Conservation (phyloP, 2,329 filamentous ascomycete genomes). For the Paraconiothyrium brasiliense region DNA sequence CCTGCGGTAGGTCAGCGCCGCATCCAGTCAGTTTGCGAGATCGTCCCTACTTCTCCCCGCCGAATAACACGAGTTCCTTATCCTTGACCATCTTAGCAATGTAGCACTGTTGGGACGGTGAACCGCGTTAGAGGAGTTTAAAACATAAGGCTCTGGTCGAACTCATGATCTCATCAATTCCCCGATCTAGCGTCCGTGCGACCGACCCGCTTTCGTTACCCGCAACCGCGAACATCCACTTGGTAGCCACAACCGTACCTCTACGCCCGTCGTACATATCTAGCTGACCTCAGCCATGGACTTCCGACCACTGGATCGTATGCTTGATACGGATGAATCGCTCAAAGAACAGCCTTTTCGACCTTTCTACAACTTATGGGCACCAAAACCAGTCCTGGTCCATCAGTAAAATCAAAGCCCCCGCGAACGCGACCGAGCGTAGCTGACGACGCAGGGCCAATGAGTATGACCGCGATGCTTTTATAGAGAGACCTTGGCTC, state of each 20-base stretch:
- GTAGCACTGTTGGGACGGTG: not conserved
- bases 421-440: not conserved
- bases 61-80: conserved; percentile 38
- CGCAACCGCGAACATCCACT: not conserved
- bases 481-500: conserved; percentile 69
- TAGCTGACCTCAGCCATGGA: conserved; percentile 36
- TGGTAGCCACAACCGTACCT: not conserved
- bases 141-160: not conserved
- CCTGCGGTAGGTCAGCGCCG: conserved; percentile 48
- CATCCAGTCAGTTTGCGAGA: not conserved
- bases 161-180: conserved; percentile 15
- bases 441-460: conserved; percentile 47
- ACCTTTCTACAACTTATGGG: conserved; percentile 62
- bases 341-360: conserved; percentile 55
- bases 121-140: not conserved
- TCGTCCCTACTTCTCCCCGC: conserved; percentile 37
- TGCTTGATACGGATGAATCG: conserved; percentile 41
- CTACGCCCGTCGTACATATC: not conserved
- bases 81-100: conserved; percentile 28
- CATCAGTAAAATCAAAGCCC: conserved; percentile 45
- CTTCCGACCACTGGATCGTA: conserved; percentile 38
- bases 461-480: conserved; percentile 56
- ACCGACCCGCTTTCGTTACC: conserved; percentile 5
- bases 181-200: conserved; percentile 7
- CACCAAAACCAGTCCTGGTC: conserved; percentile 58